Conservation (phyloP, 139 green algal genomes). For the Coccomyxa sp. region DNA sequence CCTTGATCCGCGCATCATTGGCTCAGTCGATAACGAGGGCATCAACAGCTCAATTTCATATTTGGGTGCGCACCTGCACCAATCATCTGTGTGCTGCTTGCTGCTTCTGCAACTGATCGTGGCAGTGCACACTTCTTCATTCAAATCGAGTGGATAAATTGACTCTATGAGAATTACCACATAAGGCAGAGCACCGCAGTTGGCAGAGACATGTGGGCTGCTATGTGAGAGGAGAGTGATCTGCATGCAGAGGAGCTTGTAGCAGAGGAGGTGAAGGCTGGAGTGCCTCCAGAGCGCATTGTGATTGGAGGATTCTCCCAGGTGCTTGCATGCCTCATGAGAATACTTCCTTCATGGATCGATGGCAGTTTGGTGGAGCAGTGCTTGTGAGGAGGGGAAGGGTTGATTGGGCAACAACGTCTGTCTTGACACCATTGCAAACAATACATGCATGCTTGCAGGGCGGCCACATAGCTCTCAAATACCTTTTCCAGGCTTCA, state of each 20-base stretch:
- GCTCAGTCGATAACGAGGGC: no score
- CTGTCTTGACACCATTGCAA: not conserved
- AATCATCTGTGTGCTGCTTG: not conserved
- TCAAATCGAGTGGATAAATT: not conserved
- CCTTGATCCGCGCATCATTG: not conserved
- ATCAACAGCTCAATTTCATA: not conserved
- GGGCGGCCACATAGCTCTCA: constrained; percentile 4
- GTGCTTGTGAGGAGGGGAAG: not conserved
- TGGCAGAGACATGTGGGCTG: not conserved
- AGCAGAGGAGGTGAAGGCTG: constrained; percentile 30
- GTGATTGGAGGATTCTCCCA: constrained; percentile 67
- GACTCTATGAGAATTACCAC: not conserved
- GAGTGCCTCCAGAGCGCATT: constrained; percentile 44
- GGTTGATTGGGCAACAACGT: not conserved
- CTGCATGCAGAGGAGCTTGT: constrained; percentile 44
- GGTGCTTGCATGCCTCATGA: constrained; percentile 28
- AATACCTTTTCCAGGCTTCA: not conserved
- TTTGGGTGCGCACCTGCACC: not conserved
- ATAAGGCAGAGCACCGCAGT: not conserved
- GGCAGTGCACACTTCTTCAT: not conserved
- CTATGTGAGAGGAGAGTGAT: not conserved
- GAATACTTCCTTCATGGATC: not conserved
- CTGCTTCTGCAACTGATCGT: not conserved
- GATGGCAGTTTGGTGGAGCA: constrained; percentile 17
- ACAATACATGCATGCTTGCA: not conserved